phyloP scores from a whole-genome alignment of 257 asterid genomes.

The Nicotiana obtusifolia region DNA sequence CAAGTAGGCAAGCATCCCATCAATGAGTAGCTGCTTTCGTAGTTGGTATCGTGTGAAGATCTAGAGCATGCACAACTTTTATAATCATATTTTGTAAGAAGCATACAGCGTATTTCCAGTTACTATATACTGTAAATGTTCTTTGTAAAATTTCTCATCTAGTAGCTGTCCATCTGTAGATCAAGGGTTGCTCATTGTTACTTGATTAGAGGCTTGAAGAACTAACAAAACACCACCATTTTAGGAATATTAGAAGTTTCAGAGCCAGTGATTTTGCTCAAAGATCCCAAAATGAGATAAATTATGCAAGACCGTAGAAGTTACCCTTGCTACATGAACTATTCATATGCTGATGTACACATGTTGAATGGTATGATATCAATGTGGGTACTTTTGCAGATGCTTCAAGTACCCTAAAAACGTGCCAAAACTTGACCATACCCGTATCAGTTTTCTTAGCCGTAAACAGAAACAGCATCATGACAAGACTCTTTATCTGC shows the following conservation, averaged over 20 bases:
- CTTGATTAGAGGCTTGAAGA: background rate
- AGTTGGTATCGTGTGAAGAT: background rate
- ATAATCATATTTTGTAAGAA: background rate
- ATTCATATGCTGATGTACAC: background rate
- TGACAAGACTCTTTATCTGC: background rate
- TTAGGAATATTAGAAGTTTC: background rate
- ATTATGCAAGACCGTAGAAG: background rate
- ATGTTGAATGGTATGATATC: background rate
- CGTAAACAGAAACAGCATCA: background rate
- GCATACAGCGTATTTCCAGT: background rate
- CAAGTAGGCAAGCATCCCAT: background rate
- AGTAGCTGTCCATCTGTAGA: background rate
- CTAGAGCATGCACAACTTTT: background rate
- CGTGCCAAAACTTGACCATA: background rate
- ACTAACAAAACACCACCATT: background rate
- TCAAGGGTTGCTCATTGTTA: background rate
- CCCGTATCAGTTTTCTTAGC: background rate
- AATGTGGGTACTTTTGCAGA: background rate
- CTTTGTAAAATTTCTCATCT: background rate
- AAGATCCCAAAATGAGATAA: background rate
- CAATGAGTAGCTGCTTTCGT: background rate
- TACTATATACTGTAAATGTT: background rate
- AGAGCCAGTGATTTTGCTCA: background rate
- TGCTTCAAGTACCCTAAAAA: background rate
- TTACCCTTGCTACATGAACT: background rate